A percentile compares a stretch with the other conserved stretches of the same genome.
These are phyloP conservation scores for Hypoxylon sp. DNA, from an alignment of 2,329 filamentous ascomycete species.

Conservation along the genomic window DNA sequence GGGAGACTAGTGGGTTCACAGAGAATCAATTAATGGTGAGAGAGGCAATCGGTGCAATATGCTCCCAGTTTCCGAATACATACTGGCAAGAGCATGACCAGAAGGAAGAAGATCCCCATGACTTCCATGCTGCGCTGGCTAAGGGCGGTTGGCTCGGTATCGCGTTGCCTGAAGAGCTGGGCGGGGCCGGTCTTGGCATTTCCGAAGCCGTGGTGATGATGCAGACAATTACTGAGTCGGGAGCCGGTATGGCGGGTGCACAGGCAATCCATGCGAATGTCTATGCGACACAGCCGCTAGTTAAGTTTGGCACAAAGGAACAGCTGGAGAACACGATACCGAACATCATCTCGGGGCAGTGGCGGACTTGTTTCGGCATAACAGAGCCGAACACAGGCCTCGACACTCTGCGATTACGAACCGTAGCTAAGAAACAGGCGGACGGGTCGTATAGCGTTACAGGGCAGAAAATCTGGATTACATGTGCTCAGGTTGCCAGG, in stretches of 20 bases:
- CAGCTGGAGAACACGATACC: slow-evolving; percentile 77
- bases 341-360: slow-evolving; percentile 78
- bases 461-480: slow-evolving; percentile 92
- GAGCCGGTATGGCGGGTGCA: slow-evolving; percentile 82
- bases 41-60: slow-evolving; percentile 77
- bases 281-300: slow-evolving; percentile 82
- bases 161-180: slow-evolving; percentile 80
- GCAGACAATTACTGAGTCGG: slow-evolving; percentile 83
- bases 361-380: slow-evolving; percentile 84
- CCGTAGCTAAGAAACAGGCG: slow-evolving; percentile 68
- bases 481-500: slow-evolving; percentile 83
- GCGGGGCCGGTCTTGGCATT: slow-evolving; percentile 82
- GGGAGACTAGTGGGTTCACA: slow-evolving; percentile 77
- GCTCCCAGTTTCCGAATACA: slow-evolving; percentile 77
- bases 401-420: slow-evolving; percentile 80
- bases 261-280: slow-evolving; percentile 76
- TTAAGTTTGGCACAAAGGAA: slow-evolving; percentile 77
- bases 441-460: slow-evolving; percentile 76
- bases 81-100: slow-evolving; percentile 85
- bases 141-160: slow-evolving; percentile 86
- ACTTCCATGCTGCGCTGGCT: slow-evolving; percentile 82
- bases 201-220: slow-evolving; percentile 90
- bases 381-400: slow-evolving; percentile 88
- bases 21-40: slow-evolving; percentile 80
- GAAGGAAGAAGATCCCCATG: slow-evolving; percentile 77